phyloP scores from a whole-genome alignment of 345 rosid species.

The Populus euphratica region DNA sequence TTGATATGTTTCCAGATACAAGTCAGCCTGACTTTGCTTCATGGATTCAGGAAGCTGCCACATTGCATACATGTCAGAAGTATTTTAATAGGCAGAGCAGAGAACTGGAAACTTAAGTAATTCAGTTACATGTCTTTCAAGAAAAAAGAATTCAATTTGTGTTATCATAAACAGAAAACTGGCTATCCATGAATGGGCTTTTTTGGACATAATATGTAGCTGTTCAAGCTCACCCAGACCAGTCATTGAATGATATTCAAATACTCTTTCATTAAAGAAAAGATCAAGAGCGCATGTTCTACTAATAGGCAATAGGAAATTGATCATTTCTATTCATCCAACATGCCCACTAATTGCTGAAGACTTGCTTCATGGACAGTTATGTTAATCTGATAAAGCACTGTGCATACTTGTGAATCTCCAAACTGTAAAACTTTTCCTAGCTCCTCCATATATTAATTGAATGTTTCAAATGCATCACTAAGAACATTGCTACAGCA shows the following conservation, averaged over 20 bases:
- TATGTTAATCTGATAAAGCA: background rate
- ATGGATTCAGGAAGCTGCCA: slow-evolving; percentile 95
- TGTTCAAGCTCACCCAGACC: background rate
- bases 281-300: background rate
- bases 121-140: background rate
- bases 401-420: background rate
- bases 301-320: too few species aligned
- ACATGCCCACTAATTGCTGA: too few species aligned
- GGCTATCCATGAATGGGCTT: background rate
- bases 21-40: slow-evolving; percentile 98
- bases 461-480: background rate
- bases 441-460: background rate
- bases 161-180: background rate
- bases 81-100: background rate
- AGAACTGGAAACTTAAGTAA: background rate
- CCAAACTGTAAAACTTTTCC: background rate
- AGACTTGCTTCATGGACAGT: background rate
- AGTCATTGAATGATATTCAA: background rate
- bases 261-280: background rate
- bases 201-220: background rate
- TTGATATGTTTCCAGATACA: slow-evolving; percentile 95
- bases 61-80: slow-evolving; percentile 3
- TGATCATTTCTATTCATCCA: too few species aligned
- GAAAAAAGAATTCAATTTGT: background rate
- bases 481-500: background rate